Base-by-base conservation (phyloP, 352 stramenopile species). In the Globisporangium nagaii region DNA sequence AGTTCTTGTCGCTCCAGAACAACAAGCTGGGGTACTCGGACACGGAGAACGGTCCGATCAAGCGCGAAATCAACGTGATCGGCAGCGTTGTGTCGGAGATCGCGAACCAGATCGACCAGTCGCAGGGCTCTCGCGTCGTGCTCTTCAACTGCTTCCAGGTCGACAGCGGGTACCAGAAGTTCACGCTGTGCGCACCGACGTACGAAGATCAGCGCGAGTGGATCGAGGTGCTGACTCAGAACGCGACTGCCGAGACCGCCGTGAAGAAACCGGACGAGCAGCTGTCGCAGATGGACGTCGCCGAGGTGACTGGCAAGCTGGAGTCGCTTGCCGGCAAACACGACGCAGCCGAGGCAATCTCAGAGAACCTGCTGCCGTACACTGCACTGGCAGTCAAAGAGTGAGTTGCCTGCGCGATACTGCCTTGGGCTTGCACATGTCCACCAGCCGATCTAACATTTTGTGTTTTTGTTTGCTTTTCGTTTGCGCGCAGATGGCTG, bases 191-290 rank as follows among this genome's bases (percentile, higher is more conserved):
- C 19, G 85, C 85, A 8, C 79, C 80, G 19, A 80, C 76, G n/a
- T 95, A 88, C 43, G 85, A 95, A 51, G 85, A 95, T n/a, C 79
- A 90, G 51, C 80, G 85, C 44, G 85, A 95, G 53, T 95, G 85
- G 85, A 86, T 93, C 41, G 85, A 95, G 59, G 85, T 95, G 31
- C 54, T 95, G 40, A 84, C 76, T 2, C 85, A 95, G 54, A 95
- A 95, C 44, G 79, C 85, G 24, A 87, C 79, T 4, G 80, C 81
- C 1, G 81, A 95, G 60, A 92, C 85, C 9, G 83, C 84, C 1
- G 77, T 75, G 39, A 78, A 84, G 44, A 93, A 86, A 54, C 68
- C 84, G 8, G 84, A 90, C 39, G 79, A 91, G 40, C 74, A 84
- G 24, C 55, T 79, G 1, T 89, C 76, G 4, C 76, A 91, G 53